A percentile compares a stretch with the other conserved stretches of the same genome.
Conservation (phyloP, 116 monocot species). For the Trichopus zeylanicus region DNA sequence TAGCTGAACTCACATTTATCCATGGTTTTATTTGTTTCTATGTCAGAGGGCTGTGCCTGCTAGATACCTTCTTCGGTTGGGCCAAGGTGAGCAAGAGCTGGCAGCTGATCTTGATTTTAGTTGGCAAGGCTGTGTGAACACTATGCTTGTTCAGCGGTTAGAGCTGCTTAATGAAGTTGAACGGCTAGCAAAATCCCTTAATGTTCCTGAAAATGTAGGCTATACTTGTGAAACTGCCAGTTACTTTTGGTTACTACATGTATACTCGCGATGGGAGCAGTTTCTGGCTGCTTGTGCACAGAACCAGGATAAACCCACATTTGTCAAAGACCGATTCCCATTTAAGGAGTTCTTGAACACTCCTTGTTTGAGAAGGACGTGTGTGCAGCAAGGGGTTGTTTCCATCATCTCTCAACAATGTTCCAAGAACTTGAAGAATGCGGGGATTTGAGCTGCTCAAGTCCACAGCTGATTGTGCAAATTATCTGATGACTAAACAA, state of each 20-base stretch:
- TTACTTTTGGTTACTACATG: constrained; percentile 95
- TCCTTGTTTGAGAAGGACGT: constrained; percentile 84
- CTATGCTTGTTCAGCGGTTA: constrained; percentile 90
- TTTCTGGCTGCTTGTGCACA: constrained; percentile 74
- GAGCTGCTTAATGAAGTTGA: constrained; percentile 88
- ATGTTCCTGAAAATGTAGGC: constrained; percentile 81
- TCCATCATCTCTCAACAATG: constrained; percentile 87
- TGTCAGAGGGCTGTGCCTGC: constrained; percentile 96
- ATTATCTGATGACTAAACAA: constrained; percentile 99
- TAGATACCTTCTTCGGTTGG: constrained; percentile 90
- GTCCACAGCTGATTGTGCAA: constrained; percentile 93
- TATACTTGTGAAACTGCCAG: constrained; percentile 99
- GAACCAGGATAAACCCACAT: constrained; percentile 66
- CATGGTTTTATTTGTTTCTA: neutral
- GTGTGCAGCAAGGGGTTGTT: constrained; percentile 87
- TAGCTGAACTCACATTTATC: neutral
- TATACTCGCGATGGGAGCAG: constrained; percentile 98
- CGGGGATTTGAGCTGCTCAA: constrained; percentile 92
- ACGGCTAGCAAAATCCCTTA: constrained; percentile 77
- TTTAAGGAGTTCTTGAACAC: constrained; percentile 77
- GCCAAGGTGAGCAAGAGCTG: constrained; percentile 98
- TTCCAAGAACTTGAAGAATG: constrained; percentile 98
- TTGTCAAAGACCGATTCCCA: constrained; percentile 86
- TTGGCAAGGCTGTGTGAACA: constrained; percentile 94
- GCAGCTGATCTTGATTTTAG: constrained; percentile 99